Base-by-base conservation (phyloP, 495 filamentous ascomycete genomes). In the Cryomyces minteri region DNA sequence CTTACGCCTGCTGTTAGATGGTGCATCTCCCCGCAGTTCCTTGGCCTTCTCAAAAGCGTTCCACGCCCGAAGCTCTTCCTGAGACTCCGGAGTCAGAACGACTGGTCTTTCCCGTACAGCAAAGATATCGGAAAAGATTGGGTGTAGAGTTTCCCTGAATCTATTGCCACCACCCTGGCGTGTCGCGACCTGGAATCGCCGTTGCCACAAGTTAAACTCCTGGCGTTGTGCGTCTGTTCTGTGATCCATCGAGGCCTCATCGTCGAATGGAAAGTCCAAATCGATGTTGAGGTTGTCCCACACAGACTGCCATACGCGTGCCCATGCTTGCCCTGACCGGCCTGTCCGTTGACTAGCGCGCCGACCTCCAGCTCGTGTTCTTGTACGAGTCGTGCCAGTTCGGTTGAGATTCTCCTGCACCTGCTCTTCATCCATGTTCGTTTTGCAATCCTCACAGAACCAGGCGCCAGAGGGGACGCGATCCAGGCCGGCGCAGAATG, bases 221-320 rank as follows among this genome's bases (percentile, higher is more conserved):
- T 74, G 70, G 39, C 71, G 69, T 45, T 87, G 75, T 5, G 66
- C 64, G 32, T 58, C 55, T 10, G 57, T 54, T 44, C 72, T 62
- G 4, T 50, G 73, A 66, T 50, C 73, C 72, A 52, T 77, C 71
- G 31, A 68, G 67, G 51, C 70, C 28, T 85, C 80, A 51, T 88
- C 81, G 49, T 86, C 82, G 54, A 87, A 88, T 9, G 84, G 82
- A 55, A 88, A 90, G 57, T 95, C 87, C 18, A 94, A 71, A 54
- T 95, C 88, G 36, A 95, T 49, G 48, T 82, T 77, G 8, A 87
- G 61, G 39, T 70, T 61, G 41, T 77, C 66, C 66, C 71, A 76
- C 2, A 82, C 74, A 31, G 67, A 69, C 56, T 79, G 74, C 77
- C 77, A 82, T 25, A 81, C 77, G 4, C 72, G 67, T n/a, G 73